Evolutionary conservation across 2,329 filamentous ascomycete species (phyloP), one percentile per base, ranked within the genome.

Genomic region (Calonectria multiphialidica): DNA sequence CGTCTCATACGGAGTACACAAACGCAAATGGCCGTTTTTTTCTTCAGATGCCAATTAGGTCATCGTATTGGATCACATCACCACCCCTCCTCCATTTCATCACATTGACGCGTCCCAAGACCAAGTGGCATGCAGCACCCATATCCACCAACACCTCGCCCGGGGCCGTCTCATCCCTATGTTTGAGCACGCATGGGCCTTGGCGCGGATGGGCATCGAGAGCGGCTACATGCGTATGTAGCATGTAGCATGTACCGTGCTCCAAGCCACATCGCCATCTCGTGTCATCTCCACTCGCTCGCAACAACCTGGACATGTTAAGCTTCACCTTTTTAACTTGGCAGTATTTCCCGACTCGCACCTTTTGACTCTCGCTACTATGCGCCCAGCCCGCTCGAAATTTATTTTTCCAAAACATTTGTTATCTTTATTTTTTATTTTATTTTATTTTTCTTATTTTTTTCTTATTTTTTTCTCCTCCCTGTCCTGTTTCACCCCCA

Each of bases 401-500:
- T n/a, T n/a, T 44, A 44, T 30, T 30, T 30, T 30, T n/a, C n/a
- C n/a, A n/a, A n/a, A n/a, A n/a, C n/a, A n/a, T n/a, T n/a, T n/a
- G n/a, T n/a, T n/a, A n/a, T n/a, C n/a, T n/a, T n/a, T n/a, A n/a
- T n/a, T n/a, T 8, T 30, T 49, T 21, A 7, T 9, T 50, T 30
- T 30, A 6, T 30, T 15, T 50, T 15, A 16, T 28, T 49, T 49
- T 28, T 16, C 15, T 35, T 55, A 21, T 53, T 21, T 44, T 45
- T 25, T 5, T 57, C 30, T 57, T 16, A 23, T 35, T 55, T 30
- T 53, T 21, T 44, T 45, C 23, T 5, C 37, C 30, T 57, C 53
- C 47, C 47, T 50, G 45, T 53, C 40, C 12, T 30, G 61, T 65
- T 64, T 65, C 68, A 50, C 61, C 37, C 61, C 42, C 50, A 63